Evolutionary conservation across 2,329 filamentous ascomycete genomes (phyloP), one percentile per base, ranked within the genome.

Genomic region (Scolecobasidium constrictum): DNA sequence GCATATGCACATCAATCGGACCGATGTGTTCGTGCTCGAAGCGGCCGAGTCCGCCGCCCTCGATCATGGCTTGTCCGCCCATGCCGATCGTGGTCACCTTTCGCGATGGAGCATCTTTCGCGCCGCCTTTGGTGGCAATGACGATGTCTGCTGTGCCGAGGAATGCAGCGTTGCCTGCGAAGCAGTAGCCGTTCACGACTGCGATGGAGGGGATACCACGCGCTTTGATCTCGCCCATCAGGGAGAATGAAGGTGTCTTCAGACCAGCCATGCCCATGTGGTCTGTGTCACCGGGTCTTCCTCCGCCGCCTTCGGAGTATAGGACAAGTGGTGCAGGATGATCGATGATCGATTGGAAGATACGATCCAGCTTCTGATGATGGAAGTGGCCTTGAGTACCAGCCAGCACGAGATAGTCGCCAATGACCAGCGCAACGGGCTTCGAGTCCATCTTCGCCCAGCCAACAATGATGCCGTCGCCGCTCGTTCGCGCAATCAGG

Each of bases 181-280:
- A 37, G 35, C 35, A 37, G 35, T 37, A 37, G 9, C 35, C 35
- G 16, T 37, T 37, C 16, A 18, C 35, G 11, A 37, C 35, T 11
- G 35, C 17, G 9, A 37, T 16, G 17, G 35, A 37, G 17, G 35
- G 35, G 9, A 37, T 37, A 9, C 35, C 35, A 9, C 35, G 9
- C 9, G 35, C 35, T 18, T 37, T 37, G 35, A 37, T 37, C 35
- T 37, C 35, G 35, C 35, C 35, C 35, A 37, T 37, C 35, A 37
- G 35, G 17, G 35, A 9, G 16, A 37, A 37, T 9, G 35, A 37
- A 9, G 35, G 35, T 16, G 35, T 37, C 35, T 37, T 37, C 17
- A 37, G 16, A 16, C 35, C 35, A 9, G 35, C 35, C 9, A 18
- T 17, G 11, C 35, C 16, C 35, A 37, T 9, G 35, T 9, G 9